A percentile compares a stretch with the other conserved stretches of the same genome.
These are phyloP conservation scores for Prunus padus DNA, from an alignment of 306 rosid species.

Conservation along the genomic window DNA sequence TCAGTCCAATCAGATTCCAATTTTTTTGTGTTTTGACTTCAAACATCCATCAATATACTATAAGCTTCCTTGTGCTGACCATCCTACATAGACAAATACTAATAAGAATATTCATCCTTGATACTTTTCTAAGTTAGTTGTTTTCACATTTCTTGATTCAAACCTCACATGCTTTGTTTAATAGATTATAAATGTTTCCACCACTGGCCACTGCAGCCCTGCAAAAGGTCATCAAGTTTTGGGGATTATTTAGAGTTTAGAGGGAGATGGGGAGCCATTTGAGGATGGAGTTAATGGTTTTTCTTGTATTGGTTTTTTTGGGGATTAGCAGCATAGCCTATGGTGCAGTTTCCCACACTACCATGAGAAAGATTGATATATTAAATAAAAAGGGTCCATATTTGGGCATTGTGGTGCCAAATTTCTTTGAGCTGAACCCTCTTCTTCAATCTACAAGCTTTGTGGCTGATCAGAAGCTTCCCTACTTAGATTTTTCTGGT, in stretches of 20 bases:
- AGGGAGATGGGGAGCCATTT: slow-evolving; percentile 25
- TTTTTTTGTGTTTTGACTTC: neutral
- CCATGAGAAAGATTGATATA: slow-evolving; percentile 32
- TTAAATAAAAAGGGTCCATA: slow-evolving; percentile 61
- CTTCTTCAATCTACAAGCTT: slow-evolving; percentile 61
- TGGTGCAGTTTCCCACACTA: slow-evolving; percentile 35
- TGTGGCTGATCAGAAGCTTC: slow-evolving; percentile 37
- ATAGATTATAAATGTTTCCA: neutral
- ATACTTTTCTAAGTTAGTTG: neutral
- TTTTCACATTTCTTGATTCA: slow-evolving; percentile 1
- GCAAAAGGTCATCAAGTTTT: slow-evolving; percentile 2
- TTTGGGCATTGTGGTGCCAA: slow-evolving; percentile 74
- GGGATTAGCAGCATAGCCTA: slow-evolving; percentile 27
- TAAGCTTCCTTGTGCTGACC: slow-evolving; percentile 11
- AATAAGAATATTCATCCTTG: neutral
- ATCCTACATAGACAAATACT: neutral
- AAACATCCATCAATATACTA: neutral
- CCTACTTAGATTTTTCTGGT: slow-evolving; percentile 63
- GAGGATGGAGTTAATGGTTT: slow-evolving; percentile 24
- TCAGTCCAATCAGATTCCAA: neutral
- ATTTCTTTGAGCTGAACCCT: slow-evolving; percentile 68
- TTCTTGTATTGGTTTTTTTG: slow-evolving; percentile 29
- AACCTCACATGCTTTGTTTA: neutral
- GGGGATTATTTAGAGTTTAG: neutral
- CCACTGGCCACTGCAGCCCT: neutral